These are phyloP conservation scores for Cryptosporidium bovis DNA, from an alignment of 169 alveolate species.

Conservation along the genomic window DNA sequence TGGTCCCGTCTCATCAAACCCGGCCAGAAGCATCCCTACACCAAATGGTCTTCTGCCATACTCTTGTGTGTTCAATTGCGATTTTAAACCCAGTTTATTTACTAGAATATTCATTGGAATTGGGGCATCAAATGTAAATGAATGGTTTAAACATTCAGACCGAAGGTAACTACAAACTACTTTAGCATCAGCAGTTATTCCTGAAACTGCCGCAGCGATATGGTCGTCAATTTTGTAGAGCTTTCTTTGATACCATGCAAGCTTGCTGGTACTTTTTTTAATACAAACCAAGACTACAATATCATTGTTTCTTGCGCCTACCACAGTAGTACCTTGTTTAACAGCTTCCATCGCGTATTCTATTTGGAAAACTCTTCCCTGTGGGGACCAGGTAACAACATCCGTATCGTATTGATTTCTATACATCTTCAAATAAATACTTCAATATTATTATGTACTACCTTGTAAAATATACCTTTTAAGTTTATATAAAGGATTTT, in stretches of 20 bases:
- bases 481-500: too few relatives aligned
- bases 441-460: too few relatives aligned
- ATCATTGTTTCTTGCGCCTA: constrained; percentile 51
- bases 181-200: constrained; percentile 98
- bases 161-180: constrained; percentile 88
- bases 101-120: constrained; percentile 93
- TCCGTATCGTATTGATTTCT: constrained; percentile 94
- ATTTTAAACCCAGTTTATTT: constrained; percentile 88
- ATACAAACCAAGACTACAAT: constrained; percentile 30
- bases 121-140: constrained; percentile 92
- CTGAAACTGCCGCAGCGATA: constrained; percentile 97
- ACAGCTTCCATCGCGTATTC: constrained; percentile 98
- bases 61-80: constrained; percentile 94
- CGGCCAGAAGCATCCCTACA: constrained; percentile 96
- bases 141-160: constrained; percentile 94
- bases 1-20: constrained; percentile 90
- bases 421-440: constrained; percentile 82
- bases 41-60: constrained; percentile 98
- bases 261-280: constrained; percentile 88
- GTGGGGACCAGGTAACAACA: constrained; percentile 95
- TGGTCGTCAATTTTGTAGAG: constrained; percentile 95
- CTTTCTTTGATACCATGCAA: constrained; percentile 95
- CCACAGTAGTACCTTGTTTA: constrained; percentile 91
- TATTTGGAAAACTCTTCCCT: constrained; percentile 92
- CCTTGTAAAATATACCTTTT: too few relatives aligned